These are phyloP conservation scores for Amauroascus verrucosus DNA, from an alignment of 2,329 filamentous ascomycete genomes.

Conservation along the genomic window DNA sequence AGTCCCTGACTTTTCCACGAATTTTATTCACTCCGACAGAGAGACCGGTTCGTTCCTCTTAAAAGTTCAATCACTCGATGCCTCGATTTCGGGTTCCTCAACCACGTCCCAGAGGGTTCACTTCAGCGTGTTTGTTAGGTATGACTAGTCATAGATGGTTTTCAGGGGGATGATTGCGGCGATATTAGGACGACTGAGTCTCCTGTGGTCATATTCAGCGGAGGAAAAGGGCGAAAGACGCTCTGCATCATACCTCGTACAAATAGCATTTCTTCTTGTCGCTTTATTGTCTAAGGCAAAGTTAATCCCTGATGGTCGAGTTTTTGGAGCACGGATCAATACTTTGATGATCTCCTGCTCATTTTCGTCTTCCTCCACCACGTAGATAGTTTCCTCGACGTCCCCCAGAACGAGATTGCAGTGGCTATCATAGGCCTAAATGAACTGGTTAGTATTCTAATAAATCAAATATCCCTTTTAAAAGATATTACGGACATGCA, in stretches of 20 bases:
- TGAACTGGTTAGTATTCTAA: conserved; percentile 8
- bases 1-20: no score
- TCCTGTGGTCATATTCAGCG: conserved; percentile 38
- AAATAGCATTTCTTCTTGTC: conserved; percentile 97
- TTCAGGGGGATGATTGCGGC: conserved; percentile 40
- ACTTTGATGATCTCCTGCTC: conserved; percentile 66
- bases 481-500: conserved; percentile 59
- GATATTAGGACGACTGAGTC: conserved; percentile 65
- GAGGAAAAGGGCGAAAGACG: conserved; percentile 7
- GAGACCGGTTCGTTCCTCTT: background rate
- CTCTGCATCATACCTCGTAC: conserved; percentile 63
- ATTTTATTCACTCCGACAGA: background rate
- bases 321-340: conserved; percentile 4
- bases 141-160: background rate
- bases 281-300: conserved; percentile 67
- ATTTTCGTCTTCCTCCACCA: conserved; percentile 77
- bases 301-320: background rate
- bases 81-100: background rate
- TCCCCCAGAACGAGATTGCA: conserved; percentile 95
- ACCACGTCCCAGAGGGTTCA: background rate
- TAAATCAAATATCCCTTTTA: conserved; percentile 4
- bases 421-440: conserved; percentile 91
- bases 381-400: conserved; percentile 93
- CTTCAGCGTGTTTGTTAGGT: background rate
- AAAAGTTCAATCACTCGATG: background rate